phyloP scores from a whole-genome alignment of 2,329 filamentous ascomycete species.

The Fusarium goolgardi region DNA sequence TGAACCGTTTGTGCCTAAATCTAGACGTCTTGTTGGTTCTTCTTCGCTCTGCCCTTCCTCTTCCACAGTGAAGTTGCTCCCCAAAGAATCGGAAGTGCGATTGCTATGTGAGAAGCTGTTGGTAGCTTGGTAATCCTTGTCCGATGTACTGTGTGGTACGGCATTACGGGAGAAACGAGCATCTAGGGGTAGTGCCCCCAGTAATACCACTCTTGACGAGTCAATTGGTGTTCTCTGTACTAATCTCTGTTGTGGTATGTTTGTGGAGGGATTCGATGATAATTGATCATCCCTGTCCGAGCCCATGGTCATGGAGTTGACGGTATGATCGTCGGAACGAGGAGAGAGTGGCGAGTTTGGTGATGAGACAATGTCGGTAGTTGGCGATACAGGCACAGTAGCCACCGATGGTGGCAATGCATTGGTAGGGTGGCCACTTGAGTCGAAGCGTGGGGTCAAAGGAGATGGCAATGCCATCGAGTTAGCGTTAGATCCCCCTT shows the following conservation, averaged over 20 bases:
- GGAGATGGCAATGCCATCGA: conserved; percentile 58
- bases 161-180: conserved; percentile 49
- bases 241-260: conserved; percentile 20
- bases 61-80: conserved; percentile 68
- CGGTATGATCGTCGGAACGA: conserved; percentile 27
- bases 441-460: conserved; percentile 60
- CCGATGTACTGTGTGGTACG: background rate
- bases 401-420: conserved; percentile 57
- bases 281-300: conserved; percentile 21
- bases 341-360: conserved; percentile 34
- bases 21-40: conserved; percentile 46
- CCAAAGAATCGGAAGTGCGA: conserved; percentile 57
- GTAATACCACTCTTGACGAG: conserved; percentile 63
- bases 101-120: conserved; percentile 8
- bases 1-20: conserved; percentile 21
- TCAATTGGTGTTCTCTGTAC: conserved; percentile 65
- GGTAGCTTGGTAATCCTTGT: conserved; percentile 10
- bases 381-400: conserved; percentile 45
- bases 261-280: conserved; percentile 1
- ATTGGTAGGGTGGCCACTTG: conserved; percentile 53
- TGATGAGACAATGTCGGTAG: conserved; percentile 22
- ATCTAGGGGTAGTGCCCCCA: conserved; percentile 65
- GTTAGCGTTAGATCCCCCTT: conserved; percentile 45
- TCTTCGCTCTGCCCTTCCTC: conserved; percentile 55
- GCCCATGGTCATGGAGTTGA: conserved; percentile 13